Conservation (phyloP, 352 stramenopile species). For the Pythium rhizo-oryzae region DNA sequence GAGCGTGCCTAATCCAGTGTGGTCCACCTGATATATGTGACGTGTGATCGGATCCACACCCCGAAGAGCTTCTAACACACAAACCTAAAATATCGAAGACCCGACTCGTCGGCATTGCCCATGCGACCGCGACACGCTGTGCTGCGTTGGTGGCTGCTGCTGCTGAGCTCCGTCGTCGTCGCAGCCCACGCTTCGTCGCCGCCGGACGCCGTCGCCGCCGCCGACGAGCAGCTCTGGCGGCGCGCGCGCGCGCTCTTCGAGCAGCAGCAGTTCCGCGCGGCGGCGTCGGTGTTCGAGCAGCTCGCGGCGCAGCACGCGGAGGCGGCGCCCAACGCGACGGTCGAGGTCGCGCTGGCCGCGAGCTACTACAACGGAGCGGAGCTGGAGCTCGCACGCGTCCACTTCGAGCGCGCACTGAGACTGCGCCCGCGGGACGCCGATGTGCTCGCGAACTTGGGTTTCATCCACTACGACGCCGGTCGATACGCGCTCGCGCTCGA, state of each 20-base stretch:
- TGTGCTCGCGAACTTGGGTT: constrained; percentile 32
- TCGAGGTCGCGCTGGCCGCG: neutral
- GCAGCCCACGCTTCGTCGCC: no score
- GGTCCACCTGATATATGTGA: no score
- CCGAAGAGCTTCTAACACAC: no score
- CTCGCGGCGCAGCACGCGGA: neutral
- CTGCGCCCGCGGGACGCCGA: neutral
- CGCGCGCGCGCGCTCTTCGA: neutral
- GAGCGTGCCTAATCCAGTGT: no score
- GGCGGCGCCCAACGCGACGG: neutral
- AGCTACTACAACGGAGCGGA: neutral
- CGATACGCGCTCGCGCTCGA: constrained; percentile 23
- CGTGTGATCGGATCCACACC: no score
- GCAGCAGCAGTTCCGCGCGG: neutral
- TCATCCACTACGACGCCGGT: constrained; percentile 36
- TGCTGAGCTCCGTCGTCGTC: no score
- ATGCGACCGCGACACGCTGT: no score
- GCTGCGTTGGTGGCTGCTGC: no score
- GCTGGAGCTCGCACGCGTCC: neutral
- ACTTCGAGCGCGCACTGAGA: neutral
- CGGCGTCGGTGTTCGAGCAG: neutral
- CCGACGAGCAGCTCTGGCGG: constrained; percentile 1
- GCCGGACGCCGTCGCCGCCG: no score
- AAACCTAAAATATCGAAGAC: no score
- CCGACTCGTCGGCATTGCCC: no score